Evolutionary conservation across 306 rosid genomes (phyloP).

Genomic region (Sesbania bispinosa): DNA sequence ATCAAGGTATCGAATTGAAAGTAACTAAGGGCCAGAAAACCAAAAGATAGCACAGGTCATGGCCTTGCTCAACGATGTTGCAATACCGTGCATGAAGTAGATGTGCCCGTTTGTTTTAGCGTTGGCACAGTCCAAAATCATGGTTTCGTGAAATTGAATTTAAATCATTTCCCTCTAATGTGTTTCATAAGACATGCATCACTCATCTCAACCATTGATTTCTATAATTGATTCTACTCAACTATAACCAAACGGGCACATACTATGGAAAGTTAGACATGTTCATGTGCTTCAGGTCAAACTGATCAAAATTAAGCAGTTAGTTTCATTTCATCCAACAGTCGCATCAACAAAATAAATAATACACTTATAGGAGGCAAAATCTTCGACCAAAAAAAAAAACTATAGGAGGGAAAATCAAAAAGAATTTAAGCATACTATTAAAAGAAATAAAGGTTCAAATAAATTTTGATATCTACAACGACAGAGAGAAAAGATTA

Average conservation of each 20-base stretch:
- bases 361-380: no score
- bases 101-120: not conserved
- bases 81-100: not conserved
- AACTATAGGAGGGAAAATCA: not conserved
- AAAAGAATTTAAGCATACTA: not conserved
- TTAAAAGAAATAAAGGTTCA: not conserved
- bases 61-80: not conserved
- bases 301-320: conserved; percentile 21
- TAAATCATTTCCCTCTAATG: no score
- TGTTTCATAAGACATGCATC: no score
- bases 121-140: no score
- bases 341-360: not conserved
- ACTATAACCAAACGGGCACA: not conserved
- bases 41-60: not conserved
- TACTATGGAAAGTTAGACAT: not conserved
- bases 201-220: no score
- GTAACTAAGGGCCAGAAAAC: not conserved
- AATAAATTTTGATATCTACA: not conserved
- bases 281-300: conserved; percentile 1
- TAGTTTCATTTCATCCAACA: not conserved
- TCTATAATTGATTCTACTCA: no score
- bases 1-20: not conserved
- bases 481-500: not conserved
- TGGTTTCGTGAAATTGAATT: no score
- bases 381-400: not conserved